Percentiles rank a stretch among this genome's conserved stretches.
Evolutionary conservation across 495 filamentous ascomycete genomes (phyloP).

Genomic region (Trichoderma erinaceum): DNA sequence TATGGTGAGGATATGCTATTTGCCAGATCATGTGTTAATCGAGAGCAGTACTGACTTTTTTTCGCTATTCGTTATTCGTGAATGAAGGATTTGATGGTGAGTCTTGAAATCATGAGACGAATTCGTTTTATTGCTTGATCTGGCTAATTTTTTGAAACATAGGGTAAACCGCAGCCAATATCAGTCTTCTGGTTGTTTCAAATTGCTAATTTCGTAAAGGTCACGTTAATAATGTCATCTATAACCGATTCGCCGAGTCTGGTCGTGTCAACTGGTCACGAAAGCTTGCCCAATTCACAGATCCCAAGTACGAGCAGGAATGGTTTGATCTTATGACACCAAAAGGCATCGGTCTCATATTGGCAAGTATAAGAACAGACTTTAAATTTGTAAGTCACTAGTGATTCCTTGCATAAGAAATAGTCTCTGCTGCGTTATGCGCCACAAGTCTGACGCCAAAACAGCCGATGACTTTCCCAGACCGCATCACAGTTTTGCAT

Average conservation of each 20-base stretch:
- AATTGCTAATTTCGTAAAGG: conserved; percentile 22
- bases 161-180: not conserved
- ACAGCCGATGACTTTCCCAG: conserved; percentile 84
- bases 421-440: no score
- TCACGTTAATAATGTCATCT: conserved; percentile 86
- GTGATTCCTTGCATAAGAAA: not conserved
- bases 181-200: conserved; percentile 16
- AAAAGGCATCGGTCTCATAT: conserved; percentile 64
- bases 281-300: conserved; percentile 65
- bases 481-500: conserved; percentile 83
- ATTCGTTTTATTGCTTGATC: not conserved
- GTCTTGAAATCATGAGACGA: conserved; percentile 19
- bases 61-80: not conserved
- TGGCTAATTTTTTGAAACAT: not conserved
- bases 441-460: not conserved
- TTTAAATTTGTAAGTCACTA: conserved; percentile 75
- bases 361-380: conserved; percentile 74
- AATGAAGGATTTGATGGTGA: conserved; percentile 37
- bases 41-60: not conserved
- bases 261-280: conserved; percentile 77
- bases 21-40: not conserved
- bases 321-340: conserved; percentile 70
- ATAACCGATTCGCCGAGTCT: conserved; percentile 79
- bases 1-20: conserved; percentile 46
- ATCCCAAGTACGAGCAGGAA: conserved; percentile 54